Evolutionary conservation across 2,329 filamentous ascomycete genomes (phyloP), one percentile per base, ranked within the genome.

Genomic region (Microsporum ferrugineum): DNA sequence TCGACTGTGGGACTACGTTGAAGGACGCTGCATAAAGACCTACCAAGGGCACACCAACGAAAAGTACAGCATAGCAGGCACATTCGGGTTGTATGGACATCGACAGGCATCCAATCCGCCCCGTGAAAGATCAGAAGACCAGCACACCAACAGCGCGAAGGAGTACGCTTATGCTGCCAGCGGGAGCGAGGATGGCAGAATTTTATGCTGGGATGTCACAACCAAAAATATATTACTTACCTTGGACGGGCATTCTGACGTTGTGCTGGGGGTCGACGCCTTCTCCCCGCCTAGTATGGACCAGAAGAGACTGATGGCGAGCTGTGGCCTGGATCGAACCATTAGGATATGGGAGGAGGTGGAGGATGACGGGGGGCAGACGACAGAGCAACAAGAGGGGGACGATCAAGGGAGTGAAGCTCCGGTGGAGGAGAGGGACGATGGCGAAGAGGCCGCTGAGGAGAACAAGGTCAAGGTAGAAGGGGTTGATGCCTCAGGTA

Each of bases 1-100:
- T 55, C 85, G 94, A 1, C 78, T 99, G 27, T 99, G 94, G 94
- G 89, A 96, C 73, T 99, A 97, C 71, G 88, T 95, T 6, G 85
- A 90, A 41, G 92, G 92, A 5, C 85, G 86, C 33, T 94, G 94
- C 67, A 87, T 96, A 69, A 99, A 99, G 80, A 99, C 94, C 12
- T 99, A 97, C 74, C 91, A 96, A 72, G 94, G 94, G 0, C 94
- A 97, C 70, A 77, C 79, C 60, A 99, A 99, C 72, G 80, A 84
- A 60, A 86, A 86, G 63, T 97, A 88, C 74, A 92, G 89, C 65
- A 80, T 97, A n/a, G 84, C 84, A 2, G 89, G 91, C 2, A 87
- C 87, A 45, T 96, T 97, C 70, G 91, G 89, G 10, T 80, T 83
- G 1, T 86, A 87, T 64, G 78, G 78, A 17, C 57, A 59, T 17